phyloP scores from a whole-genome alignment of 306 rosid species.

The Aeschynomene evenia region DNA sequence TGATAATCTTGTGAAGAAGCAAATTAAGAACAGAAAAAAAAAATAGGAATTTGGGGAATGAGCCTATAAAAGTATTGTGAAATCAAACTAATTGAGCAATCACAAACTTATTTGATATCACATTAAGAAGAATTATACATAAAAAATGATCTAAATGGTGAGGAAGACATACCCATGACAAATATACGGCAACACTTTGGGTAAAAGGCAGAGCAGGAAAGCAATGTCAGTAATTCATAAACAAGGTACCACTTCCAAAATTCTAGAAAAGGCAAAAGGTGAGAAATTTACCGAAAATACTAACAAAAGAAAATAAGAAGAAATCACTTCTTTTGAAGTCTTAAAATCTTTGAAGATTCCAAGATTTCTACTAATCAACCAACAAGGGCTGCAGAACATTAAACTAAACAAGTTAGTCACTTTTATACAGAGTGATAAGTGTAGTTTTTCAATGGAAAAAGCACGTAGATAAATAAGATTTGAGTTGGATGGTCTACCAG shows the following conservation, averaged over 20 bases:
- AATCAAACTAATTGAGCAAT: too few relatives aligned
- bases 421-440: background rate
- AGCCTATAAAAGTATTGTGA: too few relatives aligned
- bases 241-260: background rate
- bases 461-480: background rate
- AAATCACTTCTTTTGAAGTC: background rate
- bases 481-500: background rate
- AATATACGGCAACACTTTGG: background rate
- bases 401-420: too few relatives aligned
- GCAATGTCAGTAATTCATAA: background rate
- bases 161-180: constrained; percentile 19
- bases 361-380: background rate
- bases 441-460: background rate
- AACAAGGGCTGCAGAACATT: background rate
- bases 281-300: background rate
- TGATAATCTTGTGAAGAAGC: too few relatives aligned
- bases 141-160: too few relatives aligned
- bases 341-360: background rate
- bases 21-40: too few relatives aligned
- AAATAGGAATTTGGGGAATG: too few relatives aligned
- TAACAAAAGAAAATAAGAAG: background rate
- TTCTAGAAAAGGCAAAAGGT: background rate
- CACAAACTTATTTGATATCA: too few relatives aligned
- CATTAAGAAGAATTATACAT: too few relatives aligned
- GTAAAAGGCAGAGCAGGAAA: background rate